Conservation (phyloP, 306 rosid species). For the Vigna radiata region DNA sequence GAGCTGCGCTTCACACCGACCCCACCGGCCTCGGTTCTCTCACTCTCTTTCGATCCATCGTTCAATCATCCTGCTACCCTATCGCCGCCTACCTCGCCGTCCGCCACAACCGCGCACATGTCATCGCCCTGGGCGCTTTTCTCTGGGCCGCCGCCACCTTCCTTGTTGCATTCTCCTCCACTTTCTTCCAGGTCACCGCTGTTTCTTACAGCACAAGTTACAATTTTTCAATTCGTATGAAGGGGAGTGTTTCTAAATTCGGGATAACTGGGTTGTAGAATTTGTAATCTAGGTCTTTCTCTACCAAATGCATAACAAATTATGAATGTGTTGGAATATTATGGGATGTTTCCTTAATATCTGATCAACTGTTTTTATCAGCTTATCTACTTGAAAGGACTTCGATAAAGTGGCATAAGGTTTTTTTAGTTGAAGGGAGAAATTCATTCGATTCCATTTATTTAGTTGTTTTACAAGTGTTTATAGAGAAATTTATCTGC, state of each 20-base stretch:
- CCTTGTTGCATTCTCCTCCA: slow-evolving; percentile 87
- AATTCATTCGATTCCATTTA: too few species aligned
- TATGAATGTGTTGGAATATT: too few species aligned
- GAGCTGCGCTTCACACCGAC: slow-evolving; percentile 88
- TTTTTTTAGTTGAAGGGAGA: not conserved
- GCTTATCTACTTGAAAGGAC: too few species aligned
- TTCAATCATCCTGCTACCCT: slow-evolving; percentile 82
- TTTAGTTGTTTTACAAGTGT: not conserved
- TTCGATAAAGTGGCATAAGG: too few species aligned
- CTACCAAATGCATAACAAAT: too few species aligned
- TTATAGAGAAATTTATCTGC: not conserved
- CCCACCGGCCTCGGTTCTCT: slow-evolving; percentile 87
- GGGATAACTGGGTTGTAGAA: not conserved
- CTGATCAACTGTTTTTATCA: not conserved
- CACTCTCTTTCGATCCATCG: slow-evolving; percentile 83
- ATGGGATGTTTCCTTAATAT: not conserved
- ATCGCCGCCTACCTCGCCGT: slow-evolving; percentile 76
- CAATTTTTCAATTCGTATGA: too few species aligned
- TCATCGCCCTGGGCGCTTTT: slow-evolving; percentile 85
- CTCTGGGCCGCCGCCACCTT: slow-evolving; percentile 96
- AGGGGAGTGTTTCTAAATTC: not conserved
- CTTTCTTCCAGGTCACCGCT: slow-evolving; percentile 71
- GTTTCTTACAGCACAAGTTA: not conserved
- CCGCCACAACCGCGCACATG: slow-evolving; percentile 85
- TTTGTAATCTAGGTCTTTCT: not conserved